Percentiles rank a stretch among this genome's conserved stretches.
Evolutionary conservation across 2,329 filamentous ascomycete species (phyloP).

Genomic region (Alternaria consortialis): DNA sequence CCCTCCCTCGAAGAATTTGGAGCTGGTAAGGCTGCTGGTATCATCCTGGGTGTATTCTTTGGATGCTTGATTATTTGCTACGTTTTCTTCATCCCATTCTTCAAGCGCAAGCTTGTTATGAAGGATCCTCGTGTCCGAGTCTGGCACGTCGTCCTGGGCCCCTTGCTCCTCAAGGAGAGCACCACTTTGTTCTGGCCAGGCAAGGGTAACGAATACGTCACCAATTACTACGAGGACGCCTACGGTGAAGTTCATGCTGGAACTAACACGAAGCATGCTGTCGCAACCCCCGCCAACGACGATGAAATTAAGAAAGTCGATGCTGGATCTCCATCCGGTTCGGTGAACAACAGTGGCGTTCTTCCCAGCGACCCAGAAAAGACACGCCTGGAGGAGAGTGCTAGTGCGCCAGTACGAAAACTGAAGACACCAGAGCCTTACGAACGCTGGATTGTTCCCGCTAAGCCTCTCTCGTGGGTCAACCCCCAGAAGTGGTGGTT

Average conservation of each 20-base stretch:
- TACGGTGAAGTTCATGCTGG: constrained; percentile 36
- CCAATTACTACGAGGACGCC: constrained; percentile 53
- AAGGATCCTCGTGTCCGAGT: constrained; percentile 38
- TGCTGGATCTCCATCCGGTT: constrained; percentile 11
- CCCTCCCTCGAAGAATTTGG: constrained; percentile 42
- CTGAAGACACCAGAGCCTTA: constrained; percentile 42
- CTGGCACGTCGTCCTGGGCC: constrained; percentile 48
- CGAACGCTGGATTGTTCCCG: constrained; percentile 48
- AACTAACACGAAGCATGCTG: constrained; percentile 13
- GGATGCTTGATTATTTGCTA: constrained; percentile 33
- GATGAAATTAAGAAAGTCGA: constrained; percentile 12
- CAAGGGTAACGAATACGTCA: constrained; percentile 50
- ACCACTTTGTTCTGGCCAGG: constrained; percentile 54
- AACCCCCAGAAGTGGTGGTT: constrained; percentile 48
- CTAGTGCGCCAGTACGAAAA: constrained; percentile 25
- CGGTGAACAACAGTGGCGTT: neutral
- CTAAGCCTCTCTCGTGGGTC: constrained; percentile 40
- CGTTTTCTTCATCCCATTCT: constrained; percentile 41
- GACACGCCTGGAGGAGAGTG: constrained; percentile 11
- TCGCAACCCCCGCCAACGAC: constrained; percentile 9
- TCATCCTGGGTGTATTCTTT: constrained; percentile 39
- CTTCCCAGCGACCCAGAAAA: constrained; percentile 16
- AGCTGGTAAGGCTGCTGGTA: constrained; percentile 39
- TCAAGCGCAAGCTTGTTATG: constrained; percentile 38
- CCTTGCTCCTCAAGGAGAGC: constrained; percentile 51